These are phyloP conservation scores for Calonectria multiphialidica DNA, from an alignment of 2,329 filamentous ascomycete species.

Conservation along the genomic window DNA sequence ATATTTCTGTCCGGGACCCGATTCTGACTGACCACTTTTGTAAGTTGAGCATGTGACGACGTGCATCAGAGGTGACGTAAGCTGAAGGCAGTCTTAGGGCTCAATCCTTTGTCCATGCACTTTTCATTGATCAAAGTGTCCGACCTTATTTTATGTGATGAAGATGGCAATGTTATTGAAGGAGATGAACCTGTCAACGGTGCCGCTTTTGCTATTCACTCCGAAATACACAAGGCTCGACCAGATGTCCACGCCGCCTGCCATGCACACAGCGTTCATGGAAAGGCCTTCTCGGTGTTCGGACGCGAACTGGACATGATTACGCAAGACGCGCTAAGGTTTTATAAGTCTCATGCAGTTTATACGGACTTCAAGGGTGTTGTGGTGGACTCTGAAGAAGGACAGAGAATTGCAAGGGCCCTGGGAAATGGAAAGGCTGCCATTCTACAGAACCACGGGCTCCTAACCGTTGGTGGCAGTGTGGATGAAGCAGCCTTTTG, in stretches of 20 bases:
- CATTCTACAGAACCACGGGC: conserved; percentile 73
- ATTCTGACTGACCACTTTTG: background rate
- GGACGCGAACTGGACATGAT: conserved; percentile 76
- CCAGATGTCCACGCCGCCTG: conserved; percentile 75
- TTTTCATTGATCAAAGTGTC: conserved; percentile 75
- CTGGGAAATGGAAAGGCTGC: conserved; percentile 66
- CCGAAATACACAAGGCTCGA: conserved; percentile 74
- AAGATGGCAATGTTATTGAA: conserved; percentile 70
- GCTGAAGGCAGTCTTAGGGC: background rate
- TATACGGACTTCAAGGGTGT: conserved; percentile 64
- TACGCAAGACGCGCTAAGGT: conserved; percentile 74
- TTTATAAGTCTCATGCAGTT: conserved; percentile 57
- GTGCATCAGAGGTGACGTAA: no score
- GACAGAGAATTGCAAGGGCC: conserved; percentile 65
- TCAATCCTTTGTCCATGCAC: conserved; percentile 55
- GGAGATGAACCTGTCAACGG: conserved; percentile 75
- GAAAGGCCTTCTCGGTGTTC: conserved; percentile 77
- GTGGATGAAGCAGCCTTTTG: conserved; percentile 76
- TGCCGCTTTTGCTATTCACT: conserved; percentile 78
- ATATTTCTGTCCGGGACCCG: conserved; percentile 11
- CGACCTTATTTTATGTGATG: conserved; percentile 75
- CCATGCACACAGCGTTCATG: conserved; percentile 75
- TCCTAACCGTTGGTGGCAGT: conserved; percentile 71
- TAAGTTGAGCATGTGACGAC: background rate
- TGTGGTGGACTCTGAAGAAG: conserved; percentile 71